Base-by-base conservation (phyloP, 805 yeast species). In the Blastobotrys mokoenaii region DNA sequence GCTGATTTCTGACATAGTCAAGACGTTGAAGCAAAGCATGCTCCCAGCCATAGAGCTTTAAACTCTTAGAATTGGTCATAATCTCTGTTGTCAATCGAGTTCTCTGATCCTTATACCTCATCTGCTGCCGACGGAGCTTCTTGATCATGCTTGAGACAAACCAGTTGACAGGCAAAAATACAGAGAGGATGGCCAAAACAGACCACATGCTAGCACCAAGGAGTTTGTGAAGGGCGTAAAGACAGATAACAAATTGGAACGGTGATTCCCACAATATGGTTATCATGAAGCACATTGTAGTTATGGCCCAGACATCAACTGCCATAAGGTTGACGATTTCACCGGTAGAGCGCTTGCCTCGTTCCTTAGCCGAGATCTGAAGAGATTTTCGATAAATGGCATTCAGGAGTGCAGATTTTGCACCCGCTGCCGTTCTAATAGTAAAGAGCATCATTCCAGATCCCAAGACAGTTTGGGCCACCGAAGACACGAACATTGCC, bases 41-140 rank as follows among this genome's bases (percentile, higher is more conserved):
- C 66, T 93, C 99, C 99, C 99, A 93, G 2, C 94, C 95, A 59
- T 93, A 93, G 41, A 94, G 72, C 63, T 93, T 93, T 61, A 93
- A 71, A 10, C 96, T 86, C 66, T 88, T 89, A 60, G 89, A 86
- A 57, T 86, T 86, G 61, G 84, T 82, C 58, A 89, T 72, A 44
- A 89, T 86, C 63, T 89, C 97, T 48, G 84, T 80, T 45, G 86
- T 82, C 38, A 88, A 68, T 50, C 95, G 78, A 9, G 96, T 84
- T 70, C 99, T 80, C 62, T 82, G 84, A 66, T 93, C 99, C 63
- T 93, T 90, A 58, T 77, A 76, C 47, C 72, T 72, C 97, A 89
- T 89, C 64, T 88, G 96, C 6, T 71, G 62, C 61, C 81, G 82
- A 64, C 89, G 95, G 51, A 87, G 66, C 64, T 82, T 85, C 63